Base-by-base conservation (phyloP, 2,329 filamentous ascomycete species). In the Penicillium occitanis region DNA sequence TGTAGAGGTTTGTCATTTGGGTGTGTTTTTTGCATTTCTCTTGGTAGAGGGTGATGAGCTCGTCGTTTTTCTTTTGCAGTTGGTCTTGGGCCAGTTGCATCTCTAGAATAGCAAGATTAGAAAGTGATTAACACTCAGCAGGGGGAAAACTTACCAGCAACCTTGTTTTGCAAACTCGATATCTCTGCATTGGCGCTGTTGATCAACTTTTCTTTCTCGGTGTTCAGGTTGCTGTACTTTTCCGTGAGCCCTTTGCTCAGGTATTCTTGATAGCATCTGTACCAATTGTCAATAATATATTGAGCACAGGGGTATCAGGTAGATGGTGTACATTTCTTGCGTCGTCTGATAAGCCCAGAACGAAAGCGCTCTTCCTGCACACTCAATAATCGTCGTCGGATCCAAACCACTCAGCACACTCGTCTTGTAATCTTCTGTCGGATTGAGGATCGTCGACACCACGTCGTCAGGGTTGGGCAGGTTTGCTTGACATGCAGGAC, bases 381-480 rank as follows among this genome's bases (percentile, higher is more conserved):
- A 69, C 71, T 97, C 93, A 85, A 96, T 92, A 69, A 97, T 91
- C 35, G 89, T 84, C 40, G 85, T 89, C 0, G 94, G 94, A 67
- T 88, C 91, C 0, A 97, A 80, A 0, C 94, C 94, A 73, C 91
- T 92, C 11, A 97, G 82, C 0, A 96, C 86, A 67, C 89, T 93
- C 0, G 91, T 92, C 77, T 96, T 96, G 82, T 95, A 96, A 70
- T 96, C 92, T 72, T 97, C 93, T 0, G 88, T 89, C 0, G 92
- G 92, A 67, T 89, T 91, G 48, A 97, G 83, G 35, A 88, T 85
- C 0, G 89, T 86, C 22, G 89, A 82, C 10, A 91, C 87, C 3
- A 88, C 91, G 79, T 96, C 92, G 71, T 96, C 90, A 0, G 87
- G 87, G 68, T 89, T 90, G 7, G 81, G 80, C 2, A 97, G 84